phyloP scores from a whole-genome alignment of 2,329 filamentous ascomycete species.

The Aspergillus neotritici region DNA sequence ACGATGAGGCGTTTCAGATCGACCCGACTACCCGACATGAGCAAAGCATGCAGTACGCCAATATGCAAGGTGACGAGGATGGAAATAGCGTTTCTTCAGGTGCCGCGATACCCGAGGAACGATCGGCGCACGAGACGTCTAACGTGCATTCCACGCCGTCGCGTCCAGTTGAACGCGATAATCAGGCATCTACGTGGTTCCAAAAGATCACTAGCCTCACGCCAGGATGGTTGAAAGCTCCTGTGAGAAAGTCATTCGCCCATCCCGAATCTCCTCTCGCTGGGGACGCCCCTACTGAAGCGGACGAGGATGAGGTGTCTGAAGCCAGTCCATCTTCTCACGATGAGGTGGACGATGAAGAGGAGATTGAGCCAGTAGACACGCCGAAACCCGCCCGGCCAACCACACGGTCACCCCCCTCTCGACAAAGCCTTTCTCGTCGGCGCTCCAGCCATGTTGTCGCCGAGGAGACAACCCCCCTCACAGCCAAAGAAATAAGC shows the following conservation, averaged over 20 bases:
- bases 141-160: slow-evolving; percentile 20
- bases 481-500: too few relatives aligned
- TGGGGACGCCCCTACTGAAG: slow-evolving; percentile 12
- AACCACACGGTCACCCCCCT: too few relatives aligned
- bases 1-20: slow-evolving; percentile 20
- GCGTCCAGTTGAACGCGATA: slow-evolving; percentile 12
- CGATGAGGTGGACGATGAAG: slow-evolving; percentile 9
- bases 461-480: too few relatives aligned
- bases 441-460: too few relatives aligned
- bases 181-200: slow-evolving; percentile 35
- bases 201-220: slow-evolving; percentile 30
- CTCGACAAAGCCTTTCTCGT: too few relatives aligned
- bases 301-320: slow-evolving; percentile 15
- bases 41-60: slow-evolving; percentile 12
- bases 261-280: slow-evolving; percentile 8
- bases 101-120: slow-evolving; percentile 12
- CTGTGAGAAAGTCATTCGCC: slow-evolving; percentile 14
- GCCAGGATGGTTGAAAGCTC: slow-evolving; percentile 32
- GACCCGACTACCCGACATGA: slow-evolving; percentile 21
- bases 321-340: slow-evolving; percentile 7
- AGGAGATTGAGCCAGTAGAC: slow-evolving; percentile 1
- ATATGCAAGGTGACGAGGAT: slow-evolving; percentile 6
- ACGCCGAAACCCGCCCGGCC: neutral
- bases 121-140: slow-evolving; percentile 10
- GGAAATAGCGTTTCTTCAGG: slow-evolving; percentile 11